Base-by-base conservation (phyloP, 1,284 basidiomycete species). In the Ceratorhiza oryzae-sativae region DNA sequence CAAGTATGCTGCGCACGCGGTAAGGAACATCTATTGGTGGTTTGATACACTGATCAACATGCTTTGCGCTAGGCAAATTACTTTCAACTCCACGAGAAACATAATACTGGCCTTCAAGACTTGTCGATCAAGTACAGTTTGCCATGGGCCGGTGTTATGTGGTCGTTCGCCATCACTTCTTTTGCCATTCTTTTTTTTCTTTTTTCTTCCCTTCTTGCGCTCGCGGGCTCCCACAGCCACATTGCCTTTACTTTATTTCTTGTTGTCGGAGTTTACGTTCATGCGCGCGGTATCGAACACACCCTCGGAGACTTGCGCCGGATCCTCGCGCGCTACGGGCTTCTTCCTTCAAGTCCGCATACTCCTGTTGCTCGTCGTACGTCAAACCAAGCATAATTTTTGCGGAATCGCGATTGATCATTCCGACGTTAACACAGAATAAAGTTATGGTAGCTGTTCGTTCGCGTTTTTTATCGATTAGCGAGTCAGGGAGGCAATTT, bases 81-180 rank as follows among this genome's bases (percentile, higher is more conserved):
- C 41, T 71, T 71, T 55, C 67, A 71, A 49, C 25, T 46, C 3
- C 56, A 71, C 42, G 67, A 71, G 46, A 59, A 20, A 8, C 67
- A 58, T n/a, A 41, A 45, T 13, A 59, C 41, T 13, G 67, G 67
- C 30, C 42, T 71, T 3, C 67, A 71, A 39, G 55, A 58, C 2
- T 34, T 71, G 20, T 71, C 67, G 1, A 39, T 71, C 32, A 58
- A 25, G 30, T 71, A 71, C 25, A 71, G 67, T 39, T 18, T 59
- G 13, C 67, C 67, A 3, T 71, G 67, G 67, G 67, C 67, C n/a
- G 67, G 67, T 10, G 67, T 71, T 2, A 59, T 71, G 41, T 71
- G 67, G 67, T 71, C 67, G 15, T 71, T 71, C 30, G 67, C 55
- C 20, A 13, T 34, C 15, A 71, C 67, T n/a, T 58, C 55, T 27